These are phyloP conservation scores for Acer yangbiense DNA, from an alignment of 345 rosid genomes.

Conservation along the genomic window DNA sequence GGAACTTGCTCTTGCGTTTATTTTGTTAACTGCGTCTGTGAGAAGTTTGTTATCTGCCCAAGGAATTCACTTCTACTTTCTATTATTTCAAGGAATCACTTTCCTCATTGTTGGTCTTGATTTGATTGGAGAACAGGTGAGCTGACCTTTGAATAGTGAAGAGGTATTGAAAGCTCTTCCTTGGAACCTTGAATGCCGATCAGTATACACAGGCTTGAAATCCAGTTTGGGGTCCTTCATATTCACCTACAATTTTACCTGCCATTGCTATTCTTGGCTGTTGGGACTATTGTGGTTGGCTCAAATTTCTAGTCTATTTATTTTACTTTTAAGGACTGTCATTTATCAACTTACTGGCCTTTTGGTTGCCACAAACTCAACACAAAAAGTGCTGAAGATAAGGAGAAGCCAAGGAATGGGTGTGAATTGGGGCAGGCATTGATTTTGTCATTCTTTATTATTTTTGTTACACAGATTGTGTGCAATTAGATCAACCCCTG, in stretches of 20 bases:
- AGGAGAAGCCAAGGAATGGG: neutral
- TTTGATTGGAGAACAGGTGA: conserved; percentile 90
- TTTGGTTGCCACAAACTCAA: neutral
- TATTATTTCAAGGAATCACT: conserved; percentile 82
- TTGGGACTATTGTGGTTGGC: conserved; percentile 10
- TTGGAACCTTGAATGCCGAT: neutral
- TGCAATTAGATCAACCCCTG: conserved; percentile 2
- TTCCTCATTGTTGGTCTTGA: conserved; percentile 87
- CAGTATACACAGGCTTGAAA: neutral
- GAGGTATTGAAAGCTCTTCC: conserved; percentile 1
- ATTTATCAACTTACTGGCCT: neutral
- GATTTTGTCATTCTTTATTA: conserved; percentile 20
- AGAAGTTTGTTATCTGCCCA: conserved; percentile 88
- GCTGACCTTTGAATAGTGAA: conserved; percentile 27
- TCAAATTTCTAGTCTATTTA: conserved; percentile 1
- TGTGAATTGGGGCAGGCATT: neutral
- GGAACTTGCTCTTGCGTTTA: conserved; percentile 73
- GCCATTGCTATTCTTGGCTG: neutral
- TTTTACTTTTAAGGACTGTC: neutral
- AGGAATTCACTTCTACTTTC: conserved; percentile 89
- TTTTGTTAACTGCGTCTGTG: conserved; percentile 63
- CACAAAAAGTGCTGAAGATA: neutral
- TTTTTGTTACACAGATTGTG: conserved; percentile 9
- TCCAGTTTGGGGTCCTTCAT: neutral
- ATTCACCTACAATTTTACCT: neutral